Conservation (phyloP, 148 eudicot species). For the Silene conica region DNA sequence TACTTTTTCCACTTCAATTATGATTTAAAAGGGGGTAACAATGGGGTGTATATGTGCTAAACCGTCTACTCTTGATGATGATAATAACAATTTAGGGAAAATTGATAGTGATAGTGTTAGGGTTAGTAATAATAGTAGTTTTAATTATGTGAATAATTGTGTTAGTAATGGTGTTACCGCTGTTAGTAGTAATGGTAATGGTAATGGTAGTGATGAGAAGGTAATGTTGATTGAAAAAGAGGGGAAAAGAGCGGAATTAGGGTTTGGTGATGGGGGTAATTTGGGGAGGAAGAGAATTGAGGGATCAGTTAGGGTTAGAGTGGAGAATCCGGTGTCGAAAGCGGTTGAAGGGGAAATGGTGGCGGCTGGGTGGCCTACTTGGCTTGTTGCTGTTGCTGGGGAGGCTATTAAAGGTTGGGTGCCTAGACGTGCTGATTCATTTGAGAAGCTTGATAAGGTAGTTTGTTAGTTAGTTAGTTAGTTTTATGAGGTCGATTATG, state of each 20-base stretch:
- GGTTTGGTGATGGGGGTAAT: conserved; percentile 27
- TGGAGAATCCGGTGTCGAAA: conserved; percentile 23
- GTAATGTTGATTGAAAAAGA: conserved; percentile 56
- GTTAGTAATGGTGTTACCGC: neutral
- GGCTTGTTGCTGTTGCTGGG: conserved; percentile 80
- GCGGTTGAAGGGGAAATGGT: conserved; percentile 65
- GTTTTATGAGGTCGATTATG: neutral
- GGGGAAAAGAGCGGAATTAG: neutral
- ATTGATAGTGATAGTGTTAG: conserved; percentile 36
- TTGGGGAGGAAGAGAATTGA: conserved; percentile 44
- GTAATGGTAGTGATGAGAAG: conserved; percentile 46
- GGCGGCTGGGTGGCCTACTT: conserved; percentile 87
- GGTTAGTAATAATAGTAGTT: conserved; percentile 17
- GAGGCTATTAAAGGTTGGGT: conserved; percentile 84
- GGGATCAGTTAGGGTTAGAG: conserved; percentile 21
- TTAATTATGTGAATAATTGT: neutral
- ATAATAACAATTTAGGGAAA: conserved; percentile 56
- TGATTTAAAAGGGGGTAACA: neutral
- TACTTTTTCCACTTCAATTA: neutral
- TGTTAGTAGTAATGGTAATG: neutral
- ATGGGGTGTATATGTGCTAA: conserved; percentile 83
- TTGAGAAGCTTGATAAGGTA: conserved; percentile 82
- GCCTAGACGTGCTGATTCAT: conserved; percentile 80
- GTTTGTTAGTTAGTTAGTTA: neutral
- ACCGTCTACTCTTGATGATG: conserved; percentile 48